Evolutionary conservation across 768 basidiomycete genomes (phyloP), one percentile per base, ranked within the genome.

Genomic region (Tylopilus vinaceipallidus): DNA sequence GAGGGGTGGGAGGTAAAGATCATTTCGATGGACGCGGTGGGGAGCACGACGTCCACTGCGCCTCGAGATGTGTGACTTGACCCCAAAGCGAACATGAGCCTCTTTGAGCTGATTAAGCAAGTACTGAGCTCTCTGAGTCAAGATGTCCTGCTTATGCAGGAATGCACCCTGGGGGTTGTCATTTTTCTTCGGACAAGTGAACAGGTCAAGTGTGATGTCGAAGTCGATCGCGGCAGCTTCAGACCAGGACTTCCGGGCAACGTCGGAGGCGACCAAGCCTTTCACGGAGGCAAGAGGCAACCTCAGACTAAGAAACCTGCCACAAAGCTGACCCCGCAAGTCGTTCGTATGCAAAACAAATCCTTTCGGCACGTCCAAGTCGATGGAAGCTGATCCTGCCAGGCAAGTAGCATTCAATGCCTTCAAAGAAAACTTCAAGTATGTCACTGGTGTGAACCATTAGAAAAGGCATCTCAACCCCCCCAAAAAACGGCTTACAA

Each of bases 261-360:
- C 46, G 9, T 66, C 66, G 17, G 72, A 71, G 40, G 69, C 63
- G 26, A 81, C 61, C 27, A 94, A 71, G 20, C 83, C 58, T 52
- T 77, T 82, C 9, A 81, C 43, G 19, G 67, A 67, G 4, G 76
- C 66, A 14, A 68, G 53, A 8, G 88, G 86, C 4, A 89, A 45
- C 26, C 74, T 75, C 9, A 93, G 19, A 57, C 78, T 82, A 5
- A 78, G 79, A 30, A 84, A 73, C 58, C 79, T 89, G 37, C 80
- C 77, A 62, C 89, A 85, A 32, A 75, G 74, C 24, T 78, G 73
- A 14, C 88, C 83, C 2, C 86, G 85, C 22, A 88, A 68, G 59
- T 95, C 87, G 60, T 94, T 95, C 54, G 72, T 81, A 48, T 89
- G 82, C 16, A 91, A 55, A 24, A 71, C 71, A 24, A 94, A 50